phyloP scores from a whole-genome alignment of 208 protist species.

The Trypanosoma conorhini region DNA sequence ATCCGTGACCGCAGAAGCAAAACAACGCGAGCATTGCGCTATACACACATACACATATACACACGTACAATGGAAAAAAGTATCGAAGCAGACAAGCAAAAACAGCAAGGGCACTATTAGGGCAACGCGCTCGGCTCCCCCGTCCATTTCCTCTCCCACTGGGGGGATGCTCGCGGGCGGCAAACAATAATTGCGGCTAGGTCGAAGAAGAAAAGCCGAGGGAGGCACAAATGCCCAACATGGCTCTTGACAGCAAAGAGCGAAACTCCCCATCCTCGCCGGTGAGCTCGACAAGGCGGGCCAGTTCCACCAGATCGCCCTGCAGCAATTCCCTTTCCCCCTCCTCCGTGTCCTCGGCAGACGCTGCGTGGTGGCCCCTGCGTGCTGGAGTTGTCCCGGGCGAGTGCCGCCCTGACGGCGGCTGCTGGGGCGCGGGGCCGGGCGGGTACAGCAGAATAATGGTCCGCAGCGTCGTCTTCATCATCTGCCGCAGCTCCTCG shows the following conservation, averaged over 20 bases:
- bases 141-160: not conserved
- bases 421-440: not conserved
- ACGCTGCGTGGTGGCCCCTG: not conserved
- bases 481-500: slow-evolving; percentile 35
- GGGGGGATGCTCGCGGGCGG: not conserved
- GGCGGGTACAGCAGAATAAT: slow-evolving; percentile 13
- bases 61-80: too few species aligned
- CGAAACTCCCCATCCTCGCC: slow-evolving; percentile 23
- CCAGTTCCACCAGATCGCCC: slow-evolving; percentile 16
- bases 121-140: too few species aligned
- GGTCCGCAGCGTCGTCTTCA: slow-evolving; percentile 22
- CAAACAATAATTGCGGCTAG: not conserved
- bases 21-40: too few species aligned
- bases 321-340: slow-evolving; percentile 2
- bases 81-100: too few species aligned
- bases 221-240: slow-evolving; percentile 22
- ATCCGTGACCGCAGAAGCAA: too few species aligned
- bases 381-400: not conserved
- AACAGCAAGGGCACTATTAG: too few species aligned
- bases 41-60: not conserved
- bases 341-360: not conserved
- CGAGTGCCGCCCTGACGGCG: not conserved
- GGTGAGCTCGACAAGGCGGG: slow-evolving; percentile 24
- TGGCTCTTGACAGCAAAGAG: slow-evolving; percentile 17
- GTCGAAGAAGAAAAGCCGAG: slow-evolving; percentile 18